These are phyloP conservation scores for Chlamydomonas reinhardtii DNA, from an alignment of 163 green algal species.

Conservation along the genomic window DNA sequence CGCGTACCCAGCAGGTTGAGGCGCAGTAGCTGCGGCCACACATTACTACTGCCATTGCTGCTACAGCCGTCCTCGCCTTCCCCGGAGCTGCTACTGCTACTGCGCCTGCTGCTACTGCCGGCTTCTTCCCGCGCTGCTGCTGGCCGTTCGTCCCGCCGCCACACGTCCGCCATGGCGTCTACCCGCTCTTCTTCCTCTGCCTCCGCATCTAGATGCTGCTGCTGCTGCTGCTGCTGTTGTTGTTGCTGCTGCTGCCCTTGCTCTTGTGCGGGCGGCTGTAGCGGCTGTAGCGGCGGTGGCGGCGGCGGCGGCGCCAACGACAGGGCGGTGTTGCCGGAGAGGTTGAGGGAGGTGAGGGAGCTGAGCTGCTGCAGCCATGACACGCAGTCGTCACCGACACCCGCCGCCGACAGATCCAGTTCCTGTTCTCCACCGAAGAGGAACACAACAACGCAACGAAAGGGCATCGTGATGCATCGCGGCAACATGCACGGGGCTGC, in stretches of 20 bases:
- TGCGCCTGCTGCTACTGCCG: too few relatives aligned
- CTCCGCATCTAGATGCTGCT: background rate
- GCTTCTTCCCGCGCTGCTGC: too few relatives aligned
- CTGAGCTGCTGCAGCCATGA: constrained; percentile 30
- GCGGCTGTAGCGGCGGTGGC: background rate
- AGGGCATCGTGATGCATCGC: too few relatives aligned
- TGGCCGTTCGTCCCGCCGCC: too few relatives aligned
- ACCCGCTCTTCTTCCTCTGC: too few relatives aligned
- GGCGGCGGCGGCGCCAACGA: constrained; percentile 2
- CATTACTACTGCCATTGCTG: too few relatives aligned
- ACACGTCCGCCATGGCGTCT: background rate
- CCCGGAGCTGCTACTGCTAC: too few relatives aligned
- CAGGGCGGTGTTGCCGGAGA: background rate
- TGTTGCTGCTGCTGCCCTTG: background rate
- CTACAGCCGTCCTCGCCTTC: too few relatives aligned
- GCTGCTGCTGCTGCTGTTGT: background rate
- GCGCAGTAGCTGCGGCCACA: constrained; percentile 15
- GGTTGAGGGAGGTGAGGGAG: constrained; percentile 27
- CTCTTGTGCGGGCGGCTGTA: background rate
- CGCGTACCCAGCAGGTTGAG: constrained; percentile 22
- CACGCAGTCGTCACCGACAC: background rate
- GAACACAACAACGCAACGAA: too few relatives aligned
- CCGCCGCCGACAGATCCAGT: constrained; percentile 1
- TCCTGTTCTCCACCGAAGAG: too few relatives aligned
- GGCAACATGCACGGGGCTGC: too few relatives aligned